Evolutionary conservation across 768 basidiomycete species (phyloP).

Genomic region (Astraeus odoratus): DNA sequence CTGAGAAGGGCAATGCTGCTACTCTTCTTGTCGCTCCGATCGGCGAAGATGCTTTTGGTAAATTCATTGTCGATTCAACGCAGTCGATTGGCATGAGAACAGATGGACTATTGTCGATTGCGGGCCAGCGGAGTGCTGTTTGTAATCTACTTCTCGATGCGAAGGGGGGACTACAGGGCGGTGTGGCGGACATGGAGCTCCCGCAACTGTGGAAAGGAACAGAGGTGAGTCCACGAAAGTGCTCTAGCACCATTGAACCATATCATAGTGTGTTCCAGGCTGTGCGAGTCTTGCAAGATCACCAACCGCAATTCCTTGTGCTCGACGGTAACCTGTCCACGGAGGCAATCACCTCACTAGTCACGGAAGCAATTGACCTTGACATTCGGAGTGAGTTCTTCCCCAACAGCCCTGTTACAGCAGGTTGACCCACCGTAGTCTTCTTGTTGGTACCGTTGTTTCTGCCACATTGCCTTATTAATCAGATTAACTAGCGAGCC

Average conservation of each 20-base stretch:
- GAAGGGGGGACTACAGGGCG: constrained; percentile 66
- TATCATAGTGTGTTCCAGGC: constrained; percentile 34
- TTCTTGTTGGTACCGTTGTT: constrained; percentile 55
- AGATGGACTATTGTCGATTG: constrained; percentile 59
- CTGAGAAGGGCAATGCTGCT: constrained; percentile 21
- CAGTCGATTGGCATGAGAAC: constrained; percentile 63
- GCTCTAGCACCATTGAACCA: neutral
- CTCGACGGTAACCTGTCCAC: constrained; percentile 72
- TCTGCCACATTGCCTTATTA: neutral
- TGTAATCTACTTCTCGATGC: constrained; percentile 82
- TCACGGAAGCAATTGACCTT: constrained; percentile 42
- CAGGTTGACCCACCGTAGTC: constrained; percentile 33
- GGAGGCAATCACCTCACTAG: constrained; percentile 42
- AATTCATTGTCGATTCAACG: constrained; percentile 53
- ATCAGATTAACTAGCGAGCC: constrained; percentile 62
- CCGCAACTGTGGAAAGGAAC: constrained; percentile 41
- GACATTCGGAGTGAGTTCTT: constrained; percentile 47
- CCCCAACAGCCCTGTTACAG: neutral
- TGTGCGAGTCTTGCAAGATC: constrained; percentile 37
- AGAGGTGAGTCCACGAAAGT: constrained; percentile 31
- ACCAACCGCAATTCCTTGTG: constrained; percentile 54
- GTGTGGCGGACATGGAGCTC: constrained; percentile 89
- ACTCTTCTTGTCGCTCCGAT: constrained; percentile 69
- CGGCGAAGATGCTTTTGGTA: constrained; percentile 73
- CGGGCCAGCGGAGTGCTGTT: constrained; percentile 55